Percentiles rank a stretch among this genome's conserved stretches.
These are phyloP conservation scores for Xylariaceae sp. DNA, from an alignment of 2,329 filamentous ascomycete genomes.

Conservation along the genomic window DNA sequence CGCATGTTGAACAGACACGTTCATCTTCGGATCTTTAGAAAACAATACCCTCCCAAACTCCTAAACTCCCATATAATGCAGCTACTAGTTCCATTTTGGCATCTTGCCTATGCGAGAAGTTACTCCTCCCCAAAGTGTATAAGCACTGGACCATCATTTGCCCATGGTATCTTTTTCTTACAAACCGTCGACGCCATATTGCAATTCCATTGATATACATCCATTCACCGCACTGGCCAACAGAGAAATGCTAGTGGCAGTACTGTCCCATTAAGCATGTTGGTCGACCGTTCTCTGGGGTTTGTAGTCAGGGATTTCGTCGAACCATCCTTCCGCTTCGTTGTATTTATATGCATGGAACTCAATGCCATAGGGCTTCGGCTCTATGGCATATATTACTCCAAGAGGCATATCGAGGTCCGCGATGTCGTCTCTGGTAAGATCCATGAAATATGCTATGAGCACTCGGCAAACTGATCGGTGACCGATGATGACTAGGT, in stretches of 20 bases:
- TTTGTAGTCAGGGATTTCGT: conserved; percentile 84
- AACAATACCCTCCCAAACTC: conserved; percentile 1
- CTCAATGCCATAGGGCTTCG: conserved; percentile 96
- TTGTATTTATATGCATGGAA: conserved; percentile 97
- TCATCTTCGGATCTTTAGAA: conserved; percentile 4
- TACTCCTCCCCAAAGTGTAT: conserved; percentile 9
- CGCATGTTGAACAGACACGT: background rate
- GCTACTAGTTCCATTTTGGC: conserved; percentile 3
- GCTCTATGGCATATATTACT: conserved; percentile 92
- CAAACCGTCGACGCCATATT: conserved; percentile 19
- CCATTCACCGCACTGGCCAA: conserved; percentile 4
- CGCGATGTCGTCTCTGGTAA: conserved; percentile 88
- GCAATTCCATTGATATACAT: conserved; percentile 24
- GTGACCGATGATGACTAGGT: conserved; percentile 90
- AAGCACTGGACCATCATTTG: conserved; percentile 9
- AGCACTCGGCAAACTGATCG: conserved; percentile 90
- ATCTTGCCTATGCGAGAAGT: conserved; percentile 13
- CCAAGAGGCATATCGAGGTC: conserved; percentile 93
- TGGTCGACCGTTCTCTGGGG: conserved; percentile 64
- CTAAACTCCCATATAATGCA: conserved; percentile 20
- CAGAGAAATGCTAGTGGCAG: conserved; percentile 5
- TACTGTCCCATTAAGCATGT: conserved; percentile 35
- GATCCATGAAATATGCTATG: conserved; percentile 94
- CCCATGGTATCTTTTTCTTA: conserved; percentile 25
- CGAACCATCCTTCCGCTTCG: conserved; percentile 77